A percentile compares a stretch with the other conserved stretches of the same genome.
These are phyloP conservation scores for Xylariomycetidae sp. DNA, from an alignment of 2,329 filamentous ascomycete species.

Conservation along the genomic window DNA sequence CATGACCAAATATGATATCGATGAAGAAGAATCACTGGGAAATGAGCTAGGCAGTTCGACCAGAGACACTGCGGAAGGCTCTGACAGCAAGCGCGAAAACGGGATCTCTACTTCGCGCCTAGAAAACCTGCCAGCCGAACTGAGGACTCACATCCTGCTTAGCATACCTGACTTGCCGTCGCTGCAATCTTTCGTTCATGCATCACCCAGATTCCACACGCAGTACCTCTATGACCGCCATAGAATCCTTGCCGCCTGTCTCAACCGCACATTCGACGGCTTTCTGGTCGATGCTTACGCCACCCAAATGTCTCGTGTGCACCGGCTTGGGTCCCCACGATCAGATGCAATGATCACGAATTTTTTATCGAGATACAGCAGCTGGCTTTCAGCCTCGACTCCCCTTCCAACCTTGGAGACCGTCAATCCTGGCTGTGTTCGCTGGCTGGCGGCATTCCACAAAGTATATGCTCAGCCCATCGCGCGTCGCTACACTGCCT, in stretches of 20 bases:
- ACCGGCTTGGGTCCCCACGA: constrained; percentile 5
- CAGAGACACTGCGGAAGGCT: no score
- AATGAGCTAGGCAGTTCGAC: no score
- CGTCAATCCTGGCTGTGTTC: constrained; percentile 1
- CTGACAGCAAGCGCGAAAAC: no score
- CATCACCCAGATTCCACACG: constrained; percentile 15
- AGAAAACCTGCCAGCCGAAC: constrained; percentile 7
- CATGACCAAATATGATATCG: no score
- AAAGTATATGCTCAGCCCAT: constrained; percentile 6
- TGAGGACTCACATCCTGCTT: constrained; percentile 9
- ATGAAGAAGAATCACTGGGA: no score
- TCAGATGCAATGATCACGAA: no score
- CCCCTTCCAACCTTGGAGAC: neutral
- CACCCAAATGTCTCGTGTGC: constrained; percentile 9
- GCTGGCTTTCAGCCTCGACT: neutral
- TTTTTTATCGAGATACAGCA: no score
- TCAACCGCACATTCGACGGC: constrained; percentile 14
- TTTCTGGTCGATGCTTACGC: constrained; percentile 16
- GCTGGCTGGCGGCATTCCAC: constrained; percentile 9
- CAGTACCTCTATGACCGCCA: constrained; percentile 15
- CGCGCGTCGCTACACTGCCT: constrained; percentile 3
- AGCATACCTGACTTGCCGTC: constrained; percentile 12
- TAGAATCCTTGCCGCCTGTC: constrained; percentile 10
- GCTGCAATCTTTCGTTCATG: constrained; percentile 9
- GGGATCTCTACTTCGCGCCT: constrained; percentile 2